A percentile compares a stretch with the other conserved stretches of the same genome.
Conservation (phyloP, 2,329 filamentous ascomycete genomes). For the Colletotrichum lupini region DNA sequence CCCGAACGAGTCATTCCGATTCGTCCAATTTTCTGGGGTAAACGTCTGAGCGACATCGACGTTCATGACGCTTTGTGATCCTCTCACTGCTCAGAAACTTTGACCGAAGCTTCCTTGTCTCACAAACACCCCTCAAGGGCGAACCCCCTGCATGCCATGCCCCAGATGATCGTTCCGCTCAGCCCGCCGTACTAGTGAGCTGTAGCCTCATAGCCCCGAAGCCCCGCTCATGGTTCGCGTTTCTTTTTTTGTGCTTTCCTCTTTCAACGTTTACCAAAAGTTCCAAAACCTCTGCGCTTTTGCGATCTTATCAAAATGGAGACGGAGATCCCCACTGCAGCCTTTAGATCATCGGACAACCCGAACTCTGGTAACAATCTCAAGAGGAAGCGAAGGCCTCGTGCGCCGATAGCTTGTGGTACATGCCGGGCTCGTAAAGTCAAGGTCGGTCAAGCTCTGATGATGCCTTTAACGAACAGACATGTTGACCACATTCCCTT, state of each 20-base stretch:
- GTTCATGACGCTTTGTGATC: not conserved
- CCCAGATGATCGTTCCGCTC: not conserved
- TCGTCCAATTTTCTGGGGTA: not conserved
- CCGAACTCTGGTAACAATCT: constrained; percentile 1
- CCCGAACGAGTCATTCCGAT: not conserved
- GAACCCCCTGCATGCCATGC: no score
- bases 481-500: not conserved
- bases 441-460: constrained; percentile 21
- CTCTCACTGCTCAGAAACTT: not conserved
- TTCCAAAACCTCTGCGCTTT: not conserved
- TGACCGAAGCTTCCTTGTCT: not conserved
- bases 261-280: not conserved
- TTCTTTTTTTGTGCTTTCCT: not conserved
- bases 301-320: constrained; percentile 5
- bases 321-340: not conserved
- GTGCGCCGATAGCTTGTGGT: constrained; percentile 30
- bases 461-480: not conserved
- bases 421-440: constrained; percentile 34
- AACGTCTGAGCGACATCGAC: not conserved
- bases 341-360: constrained; percentile 7
- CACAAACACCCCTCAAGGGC: not conserved
- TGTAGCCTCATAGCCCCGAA: constrained; percentile 1
- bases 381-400: constrained; percentile 32
- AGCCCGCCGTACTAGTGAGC: not conserved
- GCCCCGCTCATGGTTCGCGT: not conserved